These are phyloP conservation scores for Obelidium mucronatum DNA, from an alignment of 192 early-diverging fungal species.

Conservation along the genomic window DNA sequence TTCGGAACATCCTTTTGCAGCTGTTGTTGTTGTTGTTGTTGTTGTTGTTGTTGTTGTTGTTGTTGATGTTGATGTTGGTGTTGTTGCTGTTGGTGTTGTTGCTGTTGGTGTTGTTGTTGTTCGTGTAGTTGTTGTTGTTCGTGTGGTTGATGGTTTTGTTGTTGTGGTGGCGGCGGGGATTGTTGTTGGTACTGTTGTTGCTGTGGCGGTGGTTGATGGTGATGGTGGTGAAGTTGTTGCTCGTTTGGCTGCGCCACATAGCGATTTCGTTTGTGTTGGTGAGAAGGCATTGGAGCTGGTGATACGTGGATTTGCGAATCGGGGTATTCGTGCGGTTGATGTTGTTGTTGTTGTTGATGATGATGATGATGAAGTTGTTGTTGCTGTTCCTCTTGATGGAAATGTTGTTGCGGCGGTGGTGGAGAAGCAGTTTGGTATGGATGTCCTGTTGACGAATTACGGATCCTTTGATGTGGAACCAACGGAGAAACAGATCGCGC, in stretches of 20 bases:
- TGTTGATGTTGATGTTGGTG: neutral
- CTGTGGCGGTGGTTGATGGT: neutral
- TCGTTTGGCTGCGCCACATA: neutral
- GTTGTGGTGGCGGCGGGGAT: neutral
- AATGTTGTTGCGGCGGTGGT: neutral
- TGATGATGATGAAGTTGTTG: neutral
- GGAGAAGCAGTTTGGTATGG: neutral
- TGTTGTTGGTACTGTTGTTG: neutral
- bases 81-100: neutral
- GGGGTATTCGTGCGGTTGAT: neutral
- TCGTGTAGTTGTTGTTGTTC: neutral
- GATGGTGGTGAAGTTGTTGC: neutral
- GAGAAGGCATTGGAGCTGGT: too few species aligned
- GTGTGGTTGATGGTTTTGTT: neutral
- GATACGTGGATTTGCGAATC: too few species aligned
- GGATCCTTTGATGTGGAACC: neutral
- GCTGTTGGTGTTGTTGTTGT: neutral
- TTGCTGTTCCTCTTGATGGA: neutral
- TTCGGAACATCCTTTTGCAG: neutral
- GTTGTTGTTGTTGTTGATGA: neutral
- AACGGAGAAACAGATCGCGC: neutral
- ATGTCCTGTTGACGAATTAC: neutral
- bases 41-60: neutral
- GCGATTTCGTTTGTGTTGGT: too few species aligned
- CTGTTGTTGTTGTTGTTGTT: neutral